Percentiles rank a stretch among this genome's conserved stretches.
Evolutionary conservation across 768 basidiomycete genomes (phyloP).

Genomic region (Piloderma croceum): DNA sequence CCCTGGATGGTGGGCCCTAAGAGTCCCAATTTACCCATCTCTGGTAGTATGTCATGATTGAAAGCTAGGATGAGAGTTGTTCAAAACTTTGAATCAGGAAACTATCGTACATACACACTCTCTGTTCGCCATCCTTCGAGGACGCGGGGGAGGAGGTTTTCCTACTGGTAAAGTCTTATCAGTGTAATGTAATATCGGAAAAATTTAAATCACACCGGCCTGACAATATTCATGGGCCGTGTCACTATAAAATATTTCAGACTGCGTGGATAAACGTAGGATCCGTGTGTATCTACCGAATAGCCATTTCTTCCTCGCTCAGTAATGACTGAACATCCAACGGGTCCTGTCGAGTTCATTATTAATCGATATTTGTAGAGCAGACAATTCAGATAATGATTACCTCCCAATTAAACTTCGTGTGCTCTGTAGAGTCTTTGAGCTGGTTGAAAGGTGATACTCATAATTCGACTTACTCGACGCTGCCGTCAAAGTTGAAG

Average conservation of each 20-base stretch:
- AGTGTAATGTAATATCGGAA: too few relatives aligned
- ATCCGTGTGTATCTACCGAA: conserved; percentile 50
- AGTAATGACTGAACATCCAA: conserved; percentile 72
- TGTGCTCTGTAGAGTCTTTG: conserved; percentile 25
- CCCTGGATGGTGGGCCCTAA: conserved; percentile 90
- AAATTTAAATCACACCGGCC: too few relatives aligned
- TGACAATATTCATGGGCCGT: conserved; percentile 77
- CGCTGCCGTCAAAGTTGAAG: too few relatives aligned
- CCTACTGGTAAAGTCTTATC: conserved; percentile 39
- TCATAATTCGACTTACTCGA: too few relatives aligned
- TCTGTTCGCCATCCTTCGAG: conserved; percentile 84
- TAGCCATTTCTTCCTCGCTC: conserved; percentile 85
- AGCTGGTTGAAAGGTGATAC: too few relatives aligned
- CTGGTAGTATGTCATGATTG: conserved; percentile 66
- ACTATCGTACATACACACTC: conserved; percentile 37
- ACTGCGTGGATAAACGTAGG: conserved; percentile 2
- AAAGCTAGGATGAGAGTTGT: conserved; percentile 48
- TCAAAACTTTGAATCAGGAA: background rate
- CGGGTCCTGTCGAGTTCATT: conserved; percentile 60
- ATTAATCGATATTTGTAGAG: background rate
- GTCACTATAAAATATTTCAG: conserved; percentile 44
- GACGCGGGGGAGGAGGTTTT: conserved; percentile 83
- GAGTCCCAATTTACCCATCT: conserved; percentile 90
- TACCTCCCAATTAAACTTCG: conserved; percentile 44
- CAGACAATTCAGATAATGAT: background rate